A percentile compares a stretch with the other conserved stretches of the same genome.
These are phyloP conservation scores for Mucor sp. DNA, from an alignment of 371 early-diverging fungal species.

Conservation along the genomic window DNA sequence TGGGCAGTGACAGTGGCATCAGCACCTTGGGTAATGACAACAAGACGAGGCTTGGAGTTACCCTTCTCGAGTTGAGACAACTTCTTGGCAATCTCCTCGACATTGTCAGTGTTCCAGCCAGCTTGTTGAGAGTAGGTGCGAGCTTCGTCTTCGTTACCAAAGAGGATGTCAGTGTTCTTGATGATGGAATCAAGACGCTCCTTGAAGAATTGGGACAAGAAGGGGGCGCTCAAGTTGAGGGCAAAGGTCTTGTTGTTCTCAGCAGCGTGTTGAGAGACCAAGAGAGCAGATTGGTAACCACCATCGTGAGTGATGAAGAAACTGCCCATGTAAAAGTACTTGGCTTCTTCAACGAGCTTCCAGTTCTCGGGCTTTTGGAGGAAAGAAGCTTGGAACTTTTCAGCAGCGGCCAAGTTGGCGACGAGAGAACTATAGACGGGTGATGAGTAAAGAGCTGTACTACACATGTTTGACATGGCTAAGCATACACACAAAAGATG, in stretches of 20 bases:
- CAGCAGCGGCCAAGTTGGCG: constrained; percentile 93
- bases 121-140: constrained; percentile 78
- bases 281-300: constrained; percentile 65
- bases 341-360: constrained; percentile 85
- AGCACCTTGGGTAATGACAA: constrained; percentile 92
- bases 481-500: not conserved
- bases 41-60: constrained; percentile 79
- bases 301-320: constrained; percentile 91
- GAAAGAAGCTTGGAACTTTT: constrained; percentile 80
- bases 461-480: not conserved
- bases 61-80: constrained; percentile 83
- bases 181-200: constrained; percentile 74
- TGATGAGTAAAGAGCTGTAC: not conserved
- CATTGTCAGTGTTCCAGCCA: constrained; percentile 66
- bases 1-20: constrained; percentile 76
- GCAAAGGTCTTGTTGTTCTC: constrained; percentile 71
- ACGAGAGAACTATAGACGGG: constrained; percentile 68
- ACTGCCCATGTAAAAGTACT: constrained; percentile 89
- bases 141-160: constrained; percentile 97
- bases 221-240: constrained; percentile 96
- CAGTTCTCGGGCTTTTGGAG: constrained; percentile 78
- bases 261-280: constrained; percentile 88
- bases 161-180: constrained; percentile 88
- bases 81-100: constrained; percentile 80
- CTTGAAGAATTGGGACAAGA: constrained; percentile 93